Conservation (phyloP, 2,329 filamentous ascomycete species). For the Colletotrichum sidae region DNA sequence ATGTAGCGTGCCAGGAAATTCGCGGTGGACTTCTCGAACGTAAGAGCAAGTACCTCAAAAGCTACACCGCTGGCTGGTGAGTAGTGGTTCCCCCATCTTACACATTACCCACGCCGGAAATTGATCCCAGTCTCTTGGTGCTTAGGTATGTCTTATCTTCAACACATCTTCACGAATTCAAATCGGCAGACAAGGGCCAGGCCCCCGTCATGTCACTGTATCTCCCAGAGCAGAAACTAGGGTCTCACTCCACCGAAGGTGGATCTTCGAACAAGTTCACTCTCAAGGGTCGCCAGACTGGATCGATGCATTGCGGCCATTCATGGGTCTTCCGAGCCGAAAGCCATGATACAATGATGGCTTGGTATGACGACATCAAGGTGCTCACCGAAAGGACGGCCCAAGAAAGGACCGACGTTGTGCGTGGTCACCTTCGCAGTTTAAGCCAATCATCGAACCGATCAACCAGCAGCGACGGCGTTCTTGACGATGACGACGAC, state of each 20-base stretch:
- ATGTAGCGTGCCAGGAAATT: slow-evolving; percentile 85
- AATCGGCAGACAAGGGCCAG: slow-evolving; percentile 93
- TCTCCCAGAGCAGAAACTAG: slow-evolving; percentile 93
- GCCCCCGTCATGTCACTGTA: slow-evolving; percentile 97
- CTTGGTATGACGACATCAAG: slow-evolving; percentile 95
- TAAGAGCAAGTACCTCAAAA: slow-evolving; percentile 99
- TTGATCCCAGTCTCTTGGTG: not conserved
- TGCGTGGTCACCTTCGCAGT: slow-evolving; percentile 83
- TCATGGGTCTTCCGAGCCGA: slow-evolving; percentile 80
- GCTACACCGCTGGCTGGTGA: slow-evolving; percentile 94
- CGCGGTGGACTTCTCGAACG: slow-evolving; percentile 92
- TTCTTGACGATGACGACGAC: slow-evolving; percentile 79
- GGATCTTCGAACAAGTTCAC: slow-evolving; percentile 97
- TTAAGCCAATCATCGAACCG: slow-evolving; percentile 74
- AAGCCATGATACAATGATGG: slow-evolving; percentile 93
- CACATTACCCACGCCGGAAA: slow-evolving; percentile 37
- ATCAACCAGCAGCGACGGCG: slow-evolving; percentile 80
- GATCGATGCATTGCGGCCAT: slow-evolving; percentile 86
- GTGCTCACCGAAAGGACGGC: slow-evolving; percentile 88
- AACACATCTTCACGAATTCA: slow-evolving; percentile 98
- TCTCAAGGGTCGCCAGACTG: slow-evolving; percentile 94
- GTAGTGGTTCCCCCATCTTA: slow-evolving; percentile 43
- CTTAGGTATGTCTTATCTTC: slow-evolving; percentile 92
- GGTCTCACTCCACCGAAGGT: slow-evolving; percentile 84
- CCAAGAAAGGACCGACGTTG: slow-evolving; percentile 88